Evolutionary conservation across 2,329 filamentous ascomycete genomes (phyloP).

Genomic region (Fusarium sp.): DNA sequence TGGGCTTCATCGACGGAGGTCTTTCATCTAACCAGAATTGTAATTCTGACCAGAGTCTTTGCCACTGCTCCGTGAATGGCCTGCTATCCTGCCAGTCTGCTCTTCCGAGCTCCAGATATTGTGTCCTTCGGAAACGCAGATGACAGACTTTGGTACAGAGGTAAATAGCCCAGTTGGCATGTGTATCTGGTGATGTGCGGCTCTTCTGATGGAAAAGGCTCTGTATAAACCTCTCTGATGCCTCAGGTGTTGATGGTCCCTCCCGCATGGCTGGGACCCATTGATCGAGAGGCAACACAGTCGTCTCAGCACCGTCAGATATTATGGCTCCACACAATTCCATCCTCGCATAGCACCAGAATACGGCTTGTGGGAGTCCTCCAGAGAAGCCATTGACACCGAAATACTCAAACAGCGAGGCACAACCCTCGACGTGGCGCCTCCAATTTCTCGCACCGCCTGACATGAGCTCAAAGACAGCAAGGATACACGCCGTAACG

Average conservation of each 20-base stretch:
- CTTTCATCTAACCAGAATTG: slow-evolving; percentile 59
- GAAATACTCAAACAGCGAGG: slow-evolving; percentile 62
- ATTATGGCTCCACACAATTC: slow-evolving; percentile 67
- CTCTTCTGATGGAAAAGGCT: slow-evolving; percentile 45
- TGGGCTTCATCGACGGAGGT: slow-evolving; percentile 52
- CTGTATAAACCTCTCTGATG: slow-evolving; percentile 43
- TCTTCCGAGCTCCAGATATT: slow-evolving; percentile 54
- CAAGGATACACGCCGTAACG: slow-evolving; percentile 60
- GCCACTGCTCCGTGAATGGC: slow-evolving; percentile 55
- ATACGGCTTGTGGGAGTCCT: slow-evolving; percentile 63
- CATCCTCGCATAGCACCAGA: slow-evolving; percentile 70
- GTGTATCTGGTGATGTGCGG: slow-evolving; percentile 56
- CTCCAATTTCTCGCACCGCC: slow-evolving; percentile 63
- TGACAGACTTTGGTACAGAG: slow-evolving; percentile 62
- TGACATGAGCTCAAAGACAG: slow-evolving; percentile 61
- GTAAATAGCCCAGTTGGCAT: slow-evolving; percentile 67
- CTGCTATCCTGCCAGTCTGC: slow-evolving; percentile 52
- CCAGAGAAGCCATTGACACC: slow-evolving; percentile 59
- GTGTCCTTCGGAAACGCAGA: slow-evolving; percentile 50
- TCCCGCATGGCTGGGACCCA: slow-evolving; percentile 55
- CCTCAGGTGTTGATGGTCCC: slow-evolving; percentile 19
- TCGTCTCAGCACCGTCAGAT: slow-evolving; percentile 59
- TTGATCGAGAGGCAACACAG: slow-evolving; percentile 60
- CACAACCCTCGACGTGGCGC: slow-evolving; percentile 67
- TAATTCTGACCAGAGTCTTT: slow-evolving; percentile 58